Evolutionary conservation across 2,329 filamentous ascomycete species (phyloP).

Genomic region (Sporothrix curviconia): DNA sequence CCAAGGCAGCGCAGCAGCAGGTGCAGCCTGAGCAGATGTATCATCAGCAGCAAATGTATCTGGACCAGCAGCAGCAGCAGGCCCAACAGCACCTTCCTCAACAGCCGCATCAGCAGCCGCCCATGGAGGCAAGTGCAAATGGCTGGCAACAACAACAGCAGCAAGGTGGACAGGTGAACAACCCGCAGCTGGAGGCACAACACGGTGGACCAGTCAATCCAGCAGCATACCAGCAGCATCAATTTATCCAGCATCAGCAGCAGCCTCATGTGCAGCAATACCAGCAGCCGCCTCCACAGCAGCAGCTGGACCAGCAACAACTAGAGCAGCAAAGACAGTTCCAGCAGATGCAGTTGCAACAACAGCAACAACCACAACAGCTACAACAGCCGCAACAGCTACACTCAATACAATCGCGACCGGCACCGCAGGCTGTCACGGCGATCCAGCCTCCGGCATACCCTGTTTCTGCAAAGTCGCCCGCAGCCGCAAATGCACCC

Average conservation of each 20-base stretch:
- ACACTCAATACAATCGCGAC: not conserved
- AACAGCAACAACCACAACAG: not conserved
- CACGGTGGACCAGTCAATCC: not conserved
- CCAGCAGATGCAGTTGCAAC: not conserved
- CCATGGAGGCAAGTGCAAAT: not conserved
- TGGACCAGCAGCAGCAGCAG: constrained; percentile 7
- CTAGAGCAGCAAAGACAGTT: constrained; percentile 1
- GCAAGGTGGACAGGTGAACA: not conserved
- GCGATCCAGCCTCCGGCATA: constrained; percentile 1
- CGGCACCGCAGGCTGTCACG: not conserved
- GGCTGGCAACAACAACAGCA: constrained; percentile 12
- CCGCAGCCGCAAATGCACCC: not conserved
- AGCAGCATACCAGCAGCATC: constrained; percentile 7
- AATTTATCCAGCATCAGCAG: constrained; percentile 16
- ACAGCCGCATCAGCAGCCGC: not conserved
- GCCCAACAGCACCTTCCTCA: not conserved
- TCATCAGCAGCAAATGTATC: constrained; percentile 10
- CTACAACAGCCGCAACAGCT: not conserved
- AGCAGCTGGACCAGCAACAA: constrained; percentile 10
- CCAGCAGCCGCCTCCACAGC: not conserved
- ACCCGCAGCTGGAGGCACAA: not conserved
- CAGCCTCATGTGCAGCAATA: constrained; percentile 17
- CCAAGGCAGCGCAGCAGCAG: not conserved
- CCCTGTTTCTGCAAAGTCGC: not conserved
- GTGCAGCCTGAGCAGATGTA: not conserved